A percentile compares a stretch with the other conserved stretches of the same genome.
Evolutionary conservation across 768 basidiomycete species (phyloP).

Genomic region (Trametes cubensis): DNA sequence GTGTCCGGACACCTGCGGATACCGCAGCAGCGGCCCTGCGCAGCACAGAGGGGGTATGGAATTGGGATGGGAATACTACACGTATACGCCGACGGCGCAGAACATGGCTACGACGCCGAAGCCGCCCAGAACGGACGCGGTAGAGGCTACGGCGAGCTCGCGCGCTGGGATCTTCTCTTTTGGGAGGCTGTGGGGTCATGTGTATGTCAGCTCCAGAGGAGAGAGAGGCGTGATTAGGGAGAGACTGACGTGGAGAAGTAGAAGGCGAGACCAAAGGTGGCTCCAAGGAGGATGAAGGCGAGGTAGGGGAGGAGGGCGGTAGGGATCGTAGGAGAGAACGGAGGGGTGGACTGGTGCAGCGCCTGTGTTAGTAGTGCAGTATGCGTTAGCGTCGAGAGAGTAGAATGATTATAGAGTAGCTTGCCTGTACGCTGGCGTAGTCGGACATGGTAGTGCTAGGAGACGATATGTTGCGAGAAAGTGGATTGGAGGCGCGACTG

Average conservation of each 20-base stretch:
- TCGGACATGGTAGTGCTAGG: slow-evolving; percentile 47
- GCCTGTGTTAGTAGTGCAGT: slow-evolving; percentile 43
- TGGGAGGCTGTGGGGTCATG: slow-evolving; percentile 62
- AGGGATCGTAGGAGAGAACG: slow-evolving; percentile 74
- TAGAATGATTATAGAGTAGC: slow-evolving; percentile 13
- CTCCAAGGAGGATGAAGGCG: slow-evolving; percentile 69
- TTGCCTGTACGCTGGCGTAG: slow-evolving; percentile 60
- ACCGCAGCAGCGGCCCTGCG: not conserved
- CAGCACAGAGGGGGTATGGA: not conserved
- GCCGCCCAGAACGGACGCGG: slow-evolving; percentile 80
- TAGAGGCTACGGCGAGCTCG: slow-evolving; percentile 69
- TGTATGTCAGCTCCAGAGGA: slow-evolving; percentile 17
- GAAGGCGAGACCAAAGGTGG: slow-evolving; percentile 85
- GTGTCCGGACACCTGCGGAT: not conserved
- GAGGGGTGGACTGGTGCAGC: slow-evolving; percentile 64
- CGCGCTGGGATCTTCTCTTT: slow-evolving; percentile 65
- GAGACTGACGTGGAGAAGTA: slow-evolving; percentile 80
- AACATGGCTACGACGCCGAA: slow-evolving; percentile 91
- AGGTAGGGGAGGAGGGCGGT: slow-evolving; percentile 70
- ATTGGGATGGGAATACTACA: slow-evolving; percentile 43
- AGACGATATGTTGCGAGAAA: slow-evolving; percentile 16
- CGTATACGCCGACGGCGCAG: slow-evolving; percentile 82
- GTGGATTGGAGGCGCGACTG: slow-evolving; percentile 33
- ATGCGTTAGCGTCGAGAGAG: slow-evolving; percentile 8
- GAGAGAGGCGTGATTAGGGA: slow-evolving; percentile 5